Evolutionary conservation across 768 basidiomycete genomes (phyloP).

Genomic region (Naematelia encephala): DNA sequence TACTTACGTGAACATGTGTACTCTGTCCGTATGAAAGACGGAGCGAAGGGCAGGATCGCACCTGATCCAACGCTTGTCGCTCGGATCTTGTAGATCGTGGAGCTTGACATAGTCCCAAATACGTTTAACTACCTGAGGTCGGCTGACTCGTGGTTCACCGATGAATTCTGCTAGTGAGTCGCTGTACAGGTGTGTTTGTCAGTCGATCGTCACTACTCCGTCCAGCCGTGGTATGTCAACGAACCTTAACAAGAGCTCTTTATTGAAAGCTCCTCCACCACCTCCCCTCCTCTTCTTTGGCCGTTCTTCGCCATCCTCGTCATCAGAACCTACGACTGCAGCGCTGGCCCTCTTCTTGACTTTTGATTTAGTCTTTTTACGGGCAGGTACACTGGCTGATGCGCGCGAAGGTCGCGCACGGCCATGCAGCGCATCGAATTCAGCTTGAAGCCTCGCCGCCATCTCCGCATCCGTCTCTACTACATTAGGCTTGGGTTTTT

Average conservation of each 20-base stretch:
- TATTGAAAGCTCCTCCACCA: slow-evolving; percentile 47
- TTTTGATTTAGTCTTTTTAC: slow-evolving; percentile 16
- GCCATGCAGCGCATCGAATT: slow-evolving; percentile 57
- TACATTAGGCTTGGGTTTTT: slow-evolving; percentile 2
- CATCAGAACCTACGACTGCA: slow-evolving; percentile 34
- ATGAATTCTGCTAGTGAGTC: slow-evolving; percentile 69
- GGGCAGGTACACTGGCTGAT: slow-evolving; percentile 35
- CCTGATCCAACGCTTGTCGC: slow-evolving; percentile 75
- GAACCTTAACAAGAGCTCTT: slow-evolving; percentile 57
- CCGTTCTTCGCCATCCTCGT: slow-evolving; percentile 39
- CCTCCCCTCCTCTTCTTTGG: slow-evolving; percentile 56
- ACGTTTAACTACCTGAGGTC: slow-evolving; percentile 85
- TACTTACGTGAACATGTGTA: slow-evolving; percentile 71
- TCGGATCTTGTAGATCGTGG: slow-evolving; percentile 77
- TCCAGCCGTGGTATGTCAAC: too few species aligned
- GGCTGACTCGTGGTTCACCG: slow-evolving; percentile 66
- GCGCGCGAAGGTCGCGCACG: slow-evolving; percentile 44
- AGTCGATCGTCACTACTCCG: too few species aligned
- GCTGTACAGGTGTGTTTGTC: slow-evolving; percentile 52
- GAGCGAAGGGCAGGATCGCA: slow-evolving; percentile 71
- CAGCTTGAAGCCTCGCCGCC: slow-evolving; percentile 66
- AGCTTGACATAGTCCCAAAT: slow-evolving; percentile 85
- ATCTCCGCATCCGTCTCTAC: slow-evolving; percentile 64
- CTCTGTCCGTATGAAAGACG: slow-evolving; percentile 69
- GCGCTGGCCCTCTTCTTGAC: slow-evolving; percentile 50